phyloP scores from a whole-genome alignment of 2,329 filamentous ascomycete genomes.

The Chalara sp. region DNA sequence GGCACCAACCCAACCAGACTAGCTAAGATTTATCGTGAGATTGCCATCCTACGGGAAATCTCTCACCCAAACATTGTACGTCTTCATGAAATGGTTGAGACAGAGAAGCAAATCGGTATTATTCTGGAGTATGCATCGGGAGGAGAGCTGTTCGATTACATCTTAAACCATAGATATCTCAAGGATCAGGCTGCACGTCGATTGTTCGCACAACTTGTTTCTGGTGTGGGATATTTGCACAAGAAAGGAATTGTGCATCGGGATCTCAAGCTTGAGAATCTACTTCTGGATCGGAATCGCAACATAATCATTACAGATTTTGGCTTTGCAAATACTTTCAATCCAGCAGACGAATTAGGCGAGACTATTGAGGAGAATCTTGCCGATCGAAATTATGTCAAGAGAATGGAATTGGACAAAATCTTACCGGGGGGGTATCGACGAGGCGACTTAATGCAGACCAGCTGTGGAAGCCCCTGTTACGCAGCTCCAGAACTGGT shows the following conservation, averaged over 20 bases:
- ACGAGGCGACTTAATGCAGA: slow-evolving; percentile 95
- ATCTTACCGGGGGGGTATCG: slow-evolving; percentile 67
- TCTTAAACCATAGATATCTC: slow-evolving; percentile 90
- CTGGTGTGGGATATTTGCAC: slow-evolving; percentile 93
- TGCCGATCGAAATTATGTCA: slow-evolving; percentile 81
- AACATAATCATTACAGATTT: slow-evolving; percentile 99
- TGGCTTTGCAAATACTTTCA: slow-evolving; percentile 97
- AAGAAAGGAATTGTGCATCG: slow-evolving; percentile 98
- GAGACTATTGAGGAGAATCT: slow-evolving; percentile 88
- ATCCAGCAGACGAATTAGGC: slow-evolving; percentile 76
- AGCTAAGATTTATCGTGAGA: slow-evolving; percentile 96
- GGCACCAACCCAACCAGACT: slow-evolving; percentile 83
- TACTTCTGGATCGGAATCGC: slow-evolving; percentile 88
- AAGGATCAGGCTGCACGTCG: slow-evolving; percentile 89
- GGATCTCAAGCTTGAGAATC: slow-evolving; percentile 92
- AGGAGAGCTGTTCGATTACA: slow-evolving; percentile 96
- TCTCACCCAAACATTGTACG: slow-evolving; percentile 96
- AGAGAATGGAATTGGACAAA: slow-evolving; percentile 77
- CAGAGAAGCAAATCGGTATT: slow-evolving; percentile 93
- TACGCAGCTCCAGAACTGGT: slow-evolving; percentile 96
- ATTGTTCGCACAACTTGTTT: slow-evolving; percentile 91
- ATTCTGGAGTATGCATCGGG: slow-evolving; percentile 97
- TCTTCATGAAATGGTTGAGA: slow-evolving; percentile 97
- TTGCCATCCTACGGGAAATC: slow-evolving; percentile 78
- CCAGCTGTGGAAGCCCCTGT: slow-evolving; percentile 95